A percentile compares a stretch with the other conserved stretches of the same genome.
These are phyloP conservation scores for Davidsoniella australis DNA, from an alignment of 2,329 filamentous ascomycete species.

Conservation along the genomic window DNA sequence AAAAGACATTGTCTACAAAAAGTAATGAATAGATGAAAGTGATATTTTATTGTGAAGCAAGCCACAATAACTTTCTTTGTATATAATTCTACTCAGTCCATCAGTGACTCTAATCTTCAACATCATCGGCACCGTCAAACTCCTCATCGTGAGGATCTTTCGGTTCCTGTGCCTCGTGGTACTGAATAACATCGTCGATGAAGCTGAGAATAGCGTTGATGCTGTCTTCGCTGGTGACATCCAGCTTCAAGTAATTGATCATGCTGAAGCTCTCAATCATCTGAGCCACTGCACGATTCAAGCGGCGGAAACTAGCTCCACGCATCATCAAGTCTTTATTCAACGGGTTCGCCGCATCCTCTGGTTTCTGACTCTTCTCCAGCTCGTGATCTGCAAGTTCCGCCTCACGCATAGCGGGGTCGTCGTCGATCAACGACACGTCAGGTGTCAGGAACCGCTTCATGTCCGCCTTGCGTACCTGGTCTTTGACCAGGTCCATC, in stretches of 20 bases:
- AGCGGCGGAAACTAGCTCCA: slow-evolving; percentile 60
- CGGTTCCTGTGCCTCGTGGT: slow-evolving; percentile 82
- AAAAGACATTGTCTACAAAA: background rate
- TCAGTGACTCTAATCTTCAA: slow-evolving; percentile 16
- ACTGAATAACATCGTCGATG: slow-evolving; percentile 89
- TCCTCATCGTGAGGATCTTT: slow-evolving; percentile 55
- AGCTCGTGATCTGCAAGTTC: slow-evolving; percentile 35
- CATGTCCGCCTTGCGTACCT: slow-evolving; percentile 71
- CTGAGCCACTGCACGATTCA: slow-evolving; percentile 77
- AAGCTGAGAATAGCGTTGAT: slow-evolving; percentile 71
- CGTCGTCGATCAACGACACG: slow-evolving; percentile 63
- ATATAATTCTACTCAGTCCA: too few species aligned
- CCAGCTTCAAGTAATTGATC: slow-evolving; percentile 84
- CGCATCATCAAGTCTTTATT: slow-evolving; percentile 58
- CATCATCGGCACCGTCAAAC: slow-evolving; percentile 24
- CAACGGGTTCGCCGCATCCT: slow-evolving; percentile 32
- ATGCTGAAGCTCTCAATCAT: slow-evolving; percentile 96
- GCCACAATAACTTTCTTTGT: too few species aligned
- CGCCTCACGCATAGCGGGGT: slow-evolving; percentile 35
- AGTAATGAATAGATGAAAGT: background rate
- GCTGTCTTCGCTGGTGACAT: slow-evolving; percentile 84
- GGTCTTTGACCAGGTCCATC: slow-evolving; percentile 90
- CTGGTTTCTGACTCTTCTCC: slow-evolving; percentile 39
- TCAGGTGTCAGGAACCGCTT: slow-evolving; percentile 86
- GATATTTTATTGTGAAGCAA: too few species aligned